Conservation (phyloP, 2,329 filamentous ascomycete species). For the Aspergillus arachidicola region DNA sequence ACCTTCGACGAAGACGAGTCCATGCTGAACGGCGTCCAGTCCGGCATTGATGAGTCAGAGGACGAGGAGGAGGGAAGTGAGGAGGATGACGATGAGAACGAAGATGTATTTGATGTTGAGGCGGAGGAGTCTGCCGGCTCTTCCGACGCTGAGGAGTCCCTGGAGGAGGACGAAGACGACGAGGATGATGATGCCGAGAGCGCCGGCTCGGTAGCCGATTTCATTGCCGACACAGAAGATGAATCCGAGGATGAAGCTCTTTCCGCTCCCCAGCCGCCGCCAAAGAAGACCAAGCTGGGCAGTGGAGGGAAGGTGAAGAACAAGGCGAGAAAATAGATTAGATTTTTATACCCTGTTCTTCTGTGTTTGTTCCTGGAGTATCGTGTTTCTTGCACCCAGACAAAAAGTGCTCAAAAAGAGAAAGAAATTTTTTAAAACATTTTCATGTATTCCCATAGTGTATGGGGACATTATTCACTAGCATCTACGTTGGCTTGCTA, state of each 20-base stretch:
- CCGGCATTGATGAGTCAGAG: conserved; percentile 41
- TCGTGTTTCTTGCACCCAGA: conserved; percentile 9
- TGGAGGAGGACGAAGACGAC: conserved; percentile 64
- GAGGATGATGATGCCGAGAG: conserved; percentile 67
- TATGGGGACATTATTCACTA: neutral
- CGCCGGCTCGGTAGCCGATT: conserved; percentile 50
- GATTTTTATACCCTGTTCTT: conserved; percentile 27
- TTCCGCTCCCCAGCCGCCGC: conserved; percentile 28
- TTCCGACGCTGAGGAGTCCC: conserved; percentile 51
- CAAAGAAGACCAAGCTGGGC: conserved; percentile 40
- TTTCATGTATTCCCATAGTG: neutral
- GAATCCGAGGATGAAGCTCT: conserved; percentile 38
- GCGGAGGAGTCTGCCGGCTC: conserved; percentile 46
- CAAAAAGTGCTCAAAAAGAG: neutral
- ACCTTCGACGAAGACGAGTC: conserved; percentile 47
- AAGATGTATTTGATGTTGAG: conserved; percentile 48
- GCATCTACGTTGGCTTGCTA: neutral
- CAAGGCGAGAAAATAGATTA: conserved; percentile 38
- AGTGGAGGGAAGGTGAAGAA: conserved; percentile 34
- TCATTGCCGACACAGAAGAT: conserved; percentile 52
- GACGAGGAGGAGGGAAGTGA: conserved; percentile 62
- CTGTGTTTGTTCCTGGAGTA: conserved; percentile 13
- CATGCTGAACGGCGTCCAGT: conserved; percentile 42
- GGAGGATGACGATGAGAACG: conserved; percentile 45
- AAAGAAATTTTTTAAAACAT: neutral